Percentiles rank a stretch among this genome's conserved stretches.
phyloP scores from a whole-genome alignment of 202 grass and related monocot species.

The Musa balbisiana region DNA sequence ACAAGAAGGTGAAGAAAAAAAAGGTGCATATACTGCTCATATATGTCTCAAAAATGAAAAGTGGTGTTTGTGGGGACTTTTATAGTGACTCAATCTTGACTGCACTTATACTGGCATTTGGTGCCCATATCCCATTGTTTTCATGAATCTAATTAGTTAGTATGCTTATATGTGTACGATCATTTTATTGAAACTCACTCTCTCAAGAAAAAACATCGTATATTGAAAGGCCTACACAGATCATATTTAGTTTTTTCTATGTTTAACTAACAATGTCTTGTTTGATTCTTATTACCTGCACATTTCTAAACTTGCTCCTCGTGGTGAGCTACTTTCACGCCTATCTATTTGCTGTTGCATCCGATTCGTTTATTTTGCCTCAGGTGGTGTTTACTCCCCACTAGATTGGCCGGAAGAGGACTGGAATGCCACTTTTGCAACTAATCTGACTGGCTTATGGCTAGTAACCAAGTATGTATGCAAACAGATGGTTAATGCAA shows the following conservation, averaged over 20 bases:
- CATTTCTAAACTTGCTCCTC: background rate
- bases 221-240: background rate
- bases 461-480: slow-evolving; percentile 18
- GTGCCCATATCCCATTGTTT: background rate
- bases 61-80: background rate
- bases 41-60: background rate
- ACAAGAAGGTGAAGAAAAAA: background rate
- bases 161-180: no score
- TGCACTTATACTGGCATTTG: background rate
- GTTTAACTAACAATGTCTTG: background rate
- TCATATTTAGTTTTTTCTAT: background rate
- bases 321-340: background rate
- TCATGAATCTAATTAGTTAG: no score
- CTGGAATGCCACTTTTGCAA: background rate
- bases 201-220: no score
- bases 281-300: background rate
- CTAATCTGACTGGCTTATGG: slow-evolving; percentile 14
- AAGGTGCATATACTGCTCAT: background rate
- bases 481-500: background rate
- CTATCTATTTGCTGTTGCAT: background rate
- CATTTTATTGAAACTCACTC: no score
- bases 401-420: slow-evolving; percentile 7
- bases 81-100: background rate
- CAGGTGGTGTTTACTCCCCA: slow-evolving; percentile 4
- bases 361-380: no score